Evolutionary conservation across 2,329 filamentous ascomycete species (phyloP).

Genomic region (Lachnellula subtilissima): DNA sequence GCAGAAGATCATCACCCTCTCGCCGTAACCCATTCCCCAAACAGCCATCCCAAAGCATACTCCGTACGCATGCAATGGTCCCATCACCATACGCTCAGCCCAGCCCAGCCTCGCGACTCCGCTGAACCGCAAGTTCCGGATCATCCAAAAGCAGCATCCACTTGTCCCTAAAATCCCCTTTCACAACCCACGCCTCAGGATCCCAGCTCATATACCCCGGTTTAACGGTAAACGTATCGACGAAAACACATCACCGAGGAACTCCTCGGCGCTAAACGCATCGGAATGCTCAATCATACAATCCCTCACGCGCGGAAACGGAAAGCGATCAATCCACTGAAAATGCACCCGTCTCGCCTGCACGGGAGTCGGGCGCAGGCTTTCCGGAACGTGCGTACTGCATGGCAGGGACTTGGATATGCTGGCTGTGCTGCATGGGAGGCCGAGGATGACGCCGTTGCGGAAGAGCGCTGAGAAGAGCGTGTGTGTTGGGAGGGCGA

Average conservation of each 20-base stretch:
- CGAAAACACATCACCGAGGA: constrained; percentile 10
- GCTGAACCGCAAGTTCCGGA: neutral
- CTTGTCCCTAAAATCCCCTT: constrained; percentile 1
- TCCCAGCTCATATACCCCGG: constrained; percentile 1
- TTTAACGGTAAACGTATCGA: neutral
- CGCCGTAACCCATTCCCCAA: no score
- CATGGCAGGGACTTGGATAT: neutral
- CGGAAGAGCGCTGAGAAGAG: constrained; percentile 15
- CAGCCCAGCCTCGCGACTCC: no score
- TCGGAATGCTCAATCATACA: constrained; percentile 11
- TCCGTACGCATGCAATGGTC: no score
- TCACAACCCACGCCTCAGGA: neutral
- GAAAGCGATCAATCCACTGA: constrained; percentile 18
- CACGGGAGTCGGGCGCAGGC: constrained; percentile 7
- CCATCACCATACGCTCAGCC: no score
- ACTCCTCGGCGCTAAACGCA: constrained; percentile 8
- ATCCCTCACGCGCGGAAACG: constrained; percentile 9
- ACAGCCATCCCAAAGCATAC: no score
- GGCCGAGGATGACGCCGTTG: constrained; percentile 14
- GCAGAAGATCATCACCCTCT: no score
- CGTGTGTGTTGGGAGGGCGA: constrained; percentile 1
- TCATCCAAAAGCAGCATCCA: constrained; percentile 2
- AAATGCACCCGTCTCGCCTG: constrained; percentile 12
- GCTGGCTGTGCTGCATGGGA: constrained; percentile 8
- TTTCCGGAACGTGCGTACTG: constrained; percentile 1